Evolutionary conservation across 2,329 filamentous ascomycete genomes (phyloP).

Genomic region (Ophiosphaerella herpotricha): DNA sequence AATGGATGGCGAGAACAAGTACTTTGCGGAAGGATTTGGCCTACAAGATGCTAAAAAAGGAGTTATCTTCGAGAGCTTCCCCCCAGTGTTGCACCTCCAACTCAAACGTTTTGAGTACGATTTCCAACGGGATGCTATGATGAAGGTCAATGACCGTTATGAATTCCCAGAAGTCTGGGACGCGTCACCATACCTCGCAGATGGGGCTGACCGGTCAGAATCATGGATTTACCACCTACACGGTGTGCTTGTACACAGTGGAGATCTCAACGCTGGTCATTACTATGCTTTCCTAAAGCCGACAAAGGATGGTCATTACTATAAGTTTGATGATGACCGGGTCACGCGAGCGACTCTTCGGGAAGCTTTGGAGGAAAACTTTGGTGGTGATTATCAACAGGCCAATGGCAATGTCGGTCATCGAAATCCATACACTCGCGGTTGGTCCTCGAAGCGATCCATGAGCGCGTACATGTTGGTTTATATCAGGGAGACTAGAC

Average conservation of each 20-base stretch:
- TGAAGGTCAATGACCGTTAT: constrained; percentile 95
- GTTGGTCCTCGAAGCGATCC: constrained; percentile 67
- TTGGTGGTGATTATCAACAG: constrained; percentile 80
- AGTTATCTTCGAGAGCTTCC: constrained; percentile 95
- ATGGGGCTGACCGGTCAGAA: constrained; percentile 84
- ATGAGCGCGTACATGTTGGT: constrained; percentile 99
- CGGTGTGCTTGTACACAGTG: constrained; percentile 93
- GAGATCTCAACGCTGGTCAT: constrained; percentile 94
- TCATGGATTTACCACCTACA: constrained; percentile 91
- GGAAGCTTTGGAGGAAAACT: constrained; percentile 95
- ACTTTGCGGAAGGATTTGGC: constrained; percentile 88
- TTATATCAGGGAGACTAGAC: constrained; percentile 84
- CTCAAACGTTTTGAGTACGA: constrained; percentile 98
- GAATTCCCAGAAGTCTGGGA: constrained; percentile 86
- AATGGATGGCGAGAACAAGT: constrained; percentile 97
- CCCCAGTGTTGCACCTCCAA: constrained; percentile 90
- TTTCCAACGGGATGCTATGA: constrained; percentile 93
- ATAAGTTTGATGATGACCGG: constrained; percentile 95
- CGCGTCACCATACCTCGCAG: constrained; percentile 82
- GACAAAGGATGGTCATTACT: constrained; percentile 89
- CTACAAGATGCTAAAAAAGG: constrained; percentile 97
- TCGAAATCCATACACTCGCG: constrained; percentile 67
- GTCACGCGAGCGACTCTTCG: constrained; percentile 92
- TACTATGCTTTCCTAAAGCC: constrained; percentile 97
- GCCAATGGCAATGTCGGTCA: constrained; percentile 61